Percentiles rank a stretch among this genome's conserved stretches.
Evolutionary conservation across 345 rosid species (phyloP).

Genomic region (Citropsis articulata): DNA sequence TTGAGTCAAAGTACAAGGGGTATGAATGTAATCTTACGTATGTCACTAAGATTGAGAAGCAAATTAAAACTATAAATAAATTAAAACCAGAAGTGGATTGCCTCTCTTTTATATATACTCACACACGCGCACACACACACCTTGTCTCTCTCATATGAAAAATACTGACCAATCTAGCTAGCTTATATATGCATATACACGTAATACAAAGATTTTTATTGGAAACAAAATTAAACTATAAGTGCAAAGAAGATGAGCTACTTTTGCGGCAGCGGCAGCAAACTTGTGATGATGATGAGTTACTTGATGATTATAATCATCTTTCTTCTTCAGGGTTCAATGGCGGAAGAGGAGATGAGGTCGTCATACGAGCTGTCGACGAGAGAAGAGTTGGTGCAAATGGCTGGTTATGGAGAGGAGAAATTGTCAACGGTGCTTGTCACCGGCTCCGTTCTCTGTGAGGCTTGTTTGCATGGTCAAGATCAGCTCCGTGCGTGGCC

Average conservation of each 20-base stretch:
- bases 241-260: constrained; percentile 48
- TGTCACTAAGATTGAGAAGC: no score
- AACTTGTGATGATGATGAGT: neutral
- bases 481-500: constrained; percentile 39
- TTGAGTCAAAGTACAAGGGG: constrained; percentile 8
- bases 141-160: no score
- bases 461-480: constrained; percentile 27
- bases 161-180: no score
- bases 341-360: constrained; percentile 13
- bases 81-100: neutral
- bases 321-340: constrained; percentile 9
- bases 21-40: neutral
- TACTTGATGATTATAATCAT: constrained; percentile 6
- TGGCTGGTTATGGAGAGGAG: constrained; percentile 71
- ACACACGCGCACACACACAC: no score
- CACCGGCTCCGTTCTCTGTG: constrained; percentile 46
- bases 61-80: no score
- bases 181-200: neutral
- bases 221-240: neutral
- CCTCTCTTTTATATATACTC: neutral
- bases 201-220: neutral
- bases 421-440: constrained; percentile 58
- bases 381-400: constrained; percentile 53
- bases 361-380: constrained; percentile 19
- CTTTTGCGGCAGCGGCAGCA: constrained; percentile 24